Conservation (phyloP, 1,139 yeast species). For the Williopsis jadinii region DNA sequence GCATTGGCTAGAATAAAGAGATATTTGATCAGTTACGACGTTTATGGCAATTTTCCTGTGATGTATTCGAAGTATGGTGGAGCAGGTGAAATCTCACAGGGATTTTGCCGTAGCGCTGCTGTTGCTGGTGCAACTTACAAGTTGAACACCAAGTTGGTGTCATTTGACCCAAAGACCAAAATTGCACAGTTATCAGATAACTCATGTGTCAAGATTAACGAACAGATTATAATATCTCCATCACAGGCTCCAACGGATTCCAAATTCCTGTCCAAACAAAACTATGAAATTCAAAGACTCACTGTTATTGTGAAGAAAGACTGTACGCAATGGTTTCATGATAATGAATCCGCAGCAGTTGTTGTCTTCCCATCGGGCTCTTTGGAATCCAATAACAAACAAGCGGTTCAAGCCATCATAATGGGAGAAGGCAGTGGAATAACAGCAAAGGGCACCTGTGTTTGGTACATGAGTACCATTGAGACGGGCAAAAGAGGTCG, state of each 20-base stretch:
- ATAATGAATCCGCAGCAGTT: slow-evolving; percentile 74
- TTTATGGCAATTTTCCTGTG: slow-evolving; percentile 92
- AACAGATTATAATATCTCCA: slow-evolving; percentile 66
- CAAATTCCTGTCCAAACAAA: slow-evolving; percentile 31
- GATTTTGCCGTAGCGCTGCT: slow-evolving; percentile 96
- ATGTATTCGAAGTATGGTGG: slow-evolving; percentile 92
- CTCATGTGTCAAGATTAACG: slow-evolving; percentile 63
- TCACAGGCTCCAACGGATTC: slow-evolving; percentile 52
- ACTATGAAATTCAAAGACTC: slow-evolving; percentile 59
- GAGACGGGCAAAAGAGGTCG: slow-evolving; percentile 70
- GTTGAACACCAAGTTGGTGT: slow-evolving; percentile 56
- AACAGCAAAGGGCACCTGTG: slow-evolving; percentile 81
- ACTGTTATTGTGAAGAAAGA: slow-evolving; percentile 80
- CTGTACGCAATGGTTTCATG: slow-evolving; percentile 88
- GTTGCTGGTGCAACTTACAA: slow-evolving; percentile 96
- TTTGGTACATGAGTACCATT: slow-evolving; percentile 83
- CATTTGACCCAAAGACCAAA: slow-evolving; percentile 58
- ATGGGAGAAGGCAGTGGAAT: slow-evolving; percentile 88
- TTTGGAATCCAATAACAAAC: slow-evolving; percentile 55
- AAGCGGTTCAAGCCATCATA: slow-evolving; percentile 79
- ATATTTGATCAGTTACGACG: slow-evolving; percentile 79
- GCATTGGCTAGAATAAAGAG: slow-evolving; percentile 79
- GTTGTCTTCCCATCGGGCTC: slow-evolving; percentile 94
- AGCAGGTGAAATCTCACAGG: slow-evolving; percentile 94
- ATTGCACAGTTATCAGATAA: slow-evolving; percentile 76